A percentile compares a stretch with the other conserved stretches of the same genome.
phyloP scores from a whole-genome alignment of 306 rosid genomes.

The Phaseolus lunatus region DNA sequence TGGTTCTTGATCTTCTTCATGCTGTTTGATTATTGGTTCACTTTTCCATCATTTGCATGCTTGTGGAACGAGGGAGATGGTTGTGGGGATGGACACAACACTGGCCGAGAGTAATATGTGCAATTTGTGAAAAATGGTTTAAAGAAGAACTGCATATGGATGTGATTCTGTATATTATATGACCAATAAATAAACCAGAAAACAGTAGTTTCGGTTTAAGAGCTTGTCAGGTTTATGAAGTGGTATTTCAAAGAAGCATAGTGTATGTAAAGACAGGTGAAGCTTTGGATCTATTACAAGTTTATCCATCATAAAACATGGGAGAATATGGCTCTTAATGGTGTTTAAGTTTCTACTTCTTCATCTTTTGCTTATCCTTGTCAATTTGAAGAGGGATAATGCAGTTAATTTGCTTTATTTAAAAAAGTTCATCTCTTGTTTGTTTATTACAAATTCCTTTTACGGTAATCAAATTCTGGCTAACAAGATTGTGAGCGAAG shows the following conservation, averaged over 20 bases:
- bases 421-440: conserved; percentile 20
- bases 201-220: conserved; percentile 48
- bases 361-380: conserved; percentile 36
- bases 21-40: conserved; percentile 46
- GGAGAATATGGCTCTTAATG: conserved; percentile 67
- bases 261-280: conserved; percentile 55
- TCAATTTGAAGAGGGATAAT: conserved; percentile 52
- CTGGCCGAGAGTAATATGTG: conserved; percentile 9
- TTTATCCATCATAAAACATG: conserved; percentile 90
- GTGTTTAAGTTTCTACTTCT: conserved; percentile 47
- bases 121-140: conserved; percentile 48
- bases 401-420: conserved; percentile 5
- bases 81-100: conserved; percentile 28
- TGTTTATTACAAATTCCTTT: conserved; percentile 45
- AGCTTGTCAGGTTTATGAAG: conserved; percentile 59
- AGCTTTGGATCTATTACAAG: conserved; percentile 75
- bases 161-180: conserved; percentile 47
- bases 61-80: conserved; percentile 39
- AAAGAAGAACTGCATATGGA: conserved; percentile 54
- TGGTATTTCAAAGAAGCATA: conserved; percentile 55
- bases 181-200: conserved; percentile 48
- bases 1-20: conserved; percentile 57
- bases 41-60: conserved; percentile 59
- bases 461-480: conserved; percentile 39
- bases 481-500: conserved; percentile 38